Conservation (phyloP, 2,329 filamentous ascomycete genomes). For the Aspergillus flavus region DNA sequence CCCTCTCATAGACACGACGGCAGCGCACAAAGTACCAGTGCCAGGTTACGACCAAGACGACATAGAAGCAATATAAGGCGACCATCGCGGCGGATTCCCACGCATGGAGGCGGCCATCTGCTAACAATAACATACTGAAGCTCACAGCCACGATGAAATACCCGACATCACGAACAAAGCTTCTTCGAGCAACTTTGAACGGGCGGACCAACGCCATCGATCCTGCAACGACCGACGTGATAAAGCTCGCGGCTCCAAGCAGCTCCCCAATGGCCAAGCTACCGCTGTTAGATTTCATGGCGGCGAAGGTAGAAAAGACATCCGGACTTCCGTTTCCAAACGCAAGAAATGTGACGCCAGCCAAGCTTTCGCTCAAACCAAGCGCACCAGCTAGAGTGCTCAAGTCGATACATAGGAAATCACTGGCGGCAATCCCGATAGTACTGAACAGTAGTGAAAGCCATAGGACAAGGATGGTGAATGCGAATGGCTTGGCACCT, state of each 20-base stretch:
- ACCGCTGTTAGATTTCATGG: conserved; percentile 96
- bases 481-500: conserved; percentile 72
- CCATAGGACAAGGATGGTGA: conserved; percentile 77
- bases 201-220: conserved; percentile 97
- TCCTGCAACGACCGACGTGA: conserved; percentile 92
- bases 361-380: conserved; percentile 92
- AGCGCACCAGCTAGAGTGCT: conserved; percentile 88
- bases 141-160: conserved; percentile 88
- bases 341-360: conserved; percentile 92
- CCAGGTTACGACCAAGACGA: conserved; percentile 83
- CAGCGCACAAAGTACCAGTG: conserved; percentile 79
- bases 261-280: conserved; percentile 94
- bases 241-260: conserved; percentile 92
- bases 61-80: conserved; percentile 86
- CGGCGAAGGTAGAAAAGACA: conserved; percentile 97
- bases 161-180: conserved; percentile 85
- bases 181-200: conserved; percentile 85
- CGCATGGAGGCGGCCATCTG: conserved; percentile 77
- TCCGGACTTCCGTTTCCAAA: conserved; percentile 98
- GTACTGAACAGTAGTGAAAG: conserved; percentile 89
- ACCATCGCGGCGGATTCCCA: conserved; percentile 96
- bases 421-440: conserved; percentile 95
- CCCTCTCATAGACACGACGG: conserved; percentile 63
- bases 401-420: conserved; percentile 97
- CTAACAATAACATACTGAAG: conserved; percentile 85